Evolutionary conservation across 148 eudicot genomes (phyloP).

Genomic region (Euryodendron excelsum): DNA sequence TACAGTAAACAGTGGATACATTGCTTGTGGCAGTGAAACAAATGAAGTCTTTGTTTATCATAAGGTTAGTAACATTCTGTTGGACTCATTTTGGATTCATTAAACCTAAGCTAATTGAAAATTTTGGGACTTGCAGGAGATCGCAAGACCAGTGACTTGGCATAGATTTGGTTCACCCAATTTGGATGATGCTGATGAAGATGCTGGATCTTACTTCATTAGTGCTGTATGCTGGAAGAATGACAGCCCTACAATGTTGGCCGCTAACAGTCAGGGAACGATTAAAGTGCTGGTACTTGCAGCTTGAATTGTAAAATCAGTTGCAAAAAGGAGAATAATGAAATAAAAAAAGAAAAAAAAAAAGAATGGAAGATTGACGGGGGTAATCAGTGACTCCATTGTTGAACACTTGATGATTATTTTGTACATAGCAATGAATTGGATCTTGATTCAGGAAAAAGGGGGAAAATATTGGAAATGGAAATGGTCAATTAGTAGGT

Average conservation of each 20-base stretch:
- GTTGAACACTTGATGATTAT: neutral
- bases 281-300: conserved; percentile 64
- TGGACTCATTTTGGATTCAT: neutral
- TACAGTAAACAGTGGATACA: conserved; percentile 59
- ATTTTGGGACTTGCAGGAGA: conserved; percentile 37
- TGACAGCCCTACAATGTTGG: conserved; percentile 64
- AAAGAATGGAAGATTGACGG: too few relatives aligned
- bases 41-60: conserved; percentile 80
- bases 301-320: conserved; percentile 29
- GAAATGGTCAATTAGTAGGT: too few relatives aligned
- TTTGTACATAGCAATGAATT: neutral
- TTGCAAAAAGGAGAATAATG: neutral
- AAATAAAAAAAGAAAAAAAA: neutral
- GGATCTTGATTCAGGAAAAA: neutral
- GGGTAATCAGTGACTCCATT: too few relatives aligned
- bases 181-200: conserved; percentile 15
- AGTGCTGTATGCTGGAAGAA: conserved; percentile 85
- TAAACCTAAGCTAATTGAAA: neutral
- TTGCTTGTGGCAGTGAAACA: conserved; percentile 80
- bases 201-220: conserved; percentile 56
- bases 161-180: conserved; percentile 53
- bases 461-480: too few relatives aligned
- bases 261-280: conserved; percentile 76
- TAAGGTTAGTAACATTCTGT: conserved; percentile 37
- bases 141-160: conserved; percentile 45